Evolutionary conservation across 2,329 filamentous ascomycete genomes (phyloP), one percentile per base, ranked within the genome.

Genomic region (Plenodomus lindquistii): DNA sequence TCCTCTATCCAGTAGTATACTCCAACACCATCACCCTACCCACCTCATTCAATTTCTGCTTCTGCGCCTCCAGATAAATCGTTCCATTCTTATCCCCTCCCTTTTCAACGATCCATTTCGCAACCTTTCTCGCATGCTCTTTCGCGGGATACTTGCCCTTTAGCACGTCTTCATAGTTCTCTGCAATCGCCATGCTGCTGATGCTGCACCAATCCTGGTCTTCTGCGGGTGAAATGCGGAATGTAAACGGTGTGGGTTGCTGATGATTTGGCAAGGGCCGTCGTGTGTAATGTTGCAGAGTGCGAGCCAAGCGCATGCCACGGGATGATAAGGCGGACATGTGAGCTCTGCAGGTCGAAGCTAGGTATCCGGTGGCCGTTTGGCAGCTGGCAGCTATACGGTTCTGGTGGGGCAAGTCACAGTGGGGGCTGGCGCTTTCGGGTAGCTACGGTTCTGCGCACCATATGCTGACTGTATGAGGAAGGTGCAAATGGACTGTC

Each of bases 51-150:
- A 96, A 79, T 67, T 83, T 85, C 55, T 86, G 90, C 72, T 87
- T 85, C 67, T 92, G 88, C 44, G 86, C 88, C 77, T 97, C 93
- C 38, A 97, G 80, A 70, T 97, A 99, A 48, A 99, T 81, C 16
- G 93, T 80, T 40, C 91, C 92, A 24, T 77, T 81, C 47, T 79
- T 79, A 55, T 83, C 79, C 24, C 87, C 84, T 35, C 85, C 76
- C 67, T 88, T 76, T 52, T 82, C 77, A 45, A 82, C 81, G 55
- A 97, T 86, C 71, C 86, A 87, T 50, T 90, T 84, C 48, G 86
- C 88, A n/a, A 97, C 92, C 53, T 87, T 86, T 62, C 83, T 83
- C 50, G 89, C 91, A 73, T 99, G 94, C 21, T 82, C 80, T 77
- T 97, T 97, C 63, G 88, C 93, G 19, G 94, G 94, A 63, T 87